phyloP scores from a whole-genome alignment of 192 early-diverging fungal species.

The Rhizoclosmatium globosum region DNA sequence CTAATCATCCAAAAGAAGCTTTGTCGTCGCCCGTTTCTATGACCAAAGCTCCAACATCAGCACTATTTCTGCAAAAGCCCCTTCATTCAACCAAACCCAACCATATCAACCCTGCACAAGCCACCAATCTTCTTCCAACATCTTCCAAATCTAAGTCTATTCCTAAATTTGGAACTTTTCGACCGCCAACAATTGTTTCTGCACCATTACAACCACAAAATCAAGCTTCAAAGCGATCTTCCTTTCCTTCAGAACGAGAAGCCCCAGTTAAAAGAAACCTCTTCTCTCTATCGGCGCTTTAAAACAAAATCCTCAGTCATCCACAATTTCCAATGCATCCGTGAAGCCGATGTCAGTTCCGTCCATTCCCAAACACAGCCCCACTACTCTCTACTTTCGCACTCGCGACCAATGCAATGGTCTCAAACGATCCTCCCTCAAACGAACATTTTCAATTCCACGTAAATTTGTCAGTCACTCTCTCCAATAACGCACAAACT shows the following conservation, averaged over 20 bases:
- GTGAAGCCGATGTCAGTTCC: not conserved
- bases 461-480: conserved; percentile 12
- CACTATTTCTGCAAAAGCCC: no score
- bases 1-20: no score
- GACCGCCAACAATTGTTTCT: not conserved
- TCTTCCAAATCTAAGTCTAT: not conserved
- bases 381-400: not conserved
- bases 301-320: not conserved
- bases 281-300: not conserved
- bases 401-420: not conserved
- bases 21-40: no score
- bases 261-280: not conserved
- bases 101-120: no score
- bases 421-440: not conserved
- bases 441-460: conserved; percentile 25
- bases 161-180: not conserved
- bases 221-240: not conserved
- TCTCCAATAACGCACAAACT: not conserved
- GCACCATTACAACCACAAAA: not conserved
- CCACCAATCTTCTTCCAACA: not conserved
- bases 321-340: no score
- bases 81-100: no score
- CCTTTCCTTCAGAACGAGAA: not conserved
- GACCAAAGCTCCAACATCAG: no score
- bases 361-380: not conserved